A percentile compares a stretch with the other conserved stretches of the same genome.
Conservation (phyloP, 2,329 filamentous ascomycete species). For the Calycina herbarum region DNA sequence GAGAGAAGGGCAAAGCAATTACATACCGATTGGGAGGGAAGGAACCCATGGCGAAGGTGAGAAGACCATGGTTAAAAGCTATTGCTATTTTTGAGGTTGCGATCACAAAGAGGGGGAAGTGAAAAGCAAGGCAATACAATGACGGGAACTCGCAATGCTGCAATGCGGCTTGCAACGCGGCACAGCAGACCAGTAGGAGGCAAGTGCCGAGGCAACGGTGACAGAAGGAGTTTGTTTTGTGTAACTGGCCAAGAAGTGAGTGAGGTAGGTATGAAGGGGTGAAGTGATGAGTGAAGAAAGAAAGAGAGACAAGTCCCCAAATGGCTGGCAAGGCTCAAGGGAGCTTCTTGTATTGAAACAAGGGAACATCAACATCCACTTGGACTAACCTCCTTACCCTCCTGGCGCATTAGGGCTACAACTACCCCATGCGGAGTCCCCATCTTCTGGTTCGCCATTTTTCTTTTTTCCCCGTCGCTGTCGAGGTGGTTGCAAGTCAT, state of each 20-base stretch:
- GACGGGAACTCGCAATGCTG: not conserved
- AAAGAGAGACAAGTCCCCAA: not conserved
- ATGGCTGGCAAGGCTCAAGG: not conserved
- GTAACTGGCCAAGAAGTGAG: not conserved
- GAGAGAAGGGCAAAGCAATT: not conserved
- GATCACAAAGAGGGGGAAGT: not conserved
- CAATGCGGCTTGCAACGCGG: not conserved
- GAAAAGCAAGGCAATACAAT: not conserved
- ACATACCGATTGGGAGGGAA: constrained; percentile 54
- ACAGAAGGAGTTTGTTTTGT: not conserved
- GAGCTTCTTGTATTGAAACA: not conserved
- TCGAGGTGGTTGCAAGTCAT: not conserved
- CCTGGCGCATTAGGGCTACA: not conserved
- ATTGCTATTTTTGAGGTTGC: not conserved
- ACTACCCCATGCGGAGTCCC: not conserved
- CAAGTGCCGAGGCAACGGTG: not conserved
- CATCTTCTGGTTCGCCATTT: not conserved
- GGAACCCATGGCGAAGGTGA: constrained; percentile 61
- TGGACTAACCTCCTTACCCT: not conserved
- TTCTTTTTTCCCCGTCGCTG: not conserved
- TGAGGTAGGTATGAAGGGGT: not conserved
- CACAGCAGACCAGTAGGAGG: not conserved
- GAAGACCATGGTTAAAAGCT: constrained; percentile 45
- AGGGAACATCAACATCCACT: not conserved
- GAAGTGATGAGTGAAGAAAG: not conserved